A percentile compares a stretch with the other conserved stretches of the same genome.
Conservation (phyloP, 352 stramenopile genomes). For the Pythium aquatile region DNA sequence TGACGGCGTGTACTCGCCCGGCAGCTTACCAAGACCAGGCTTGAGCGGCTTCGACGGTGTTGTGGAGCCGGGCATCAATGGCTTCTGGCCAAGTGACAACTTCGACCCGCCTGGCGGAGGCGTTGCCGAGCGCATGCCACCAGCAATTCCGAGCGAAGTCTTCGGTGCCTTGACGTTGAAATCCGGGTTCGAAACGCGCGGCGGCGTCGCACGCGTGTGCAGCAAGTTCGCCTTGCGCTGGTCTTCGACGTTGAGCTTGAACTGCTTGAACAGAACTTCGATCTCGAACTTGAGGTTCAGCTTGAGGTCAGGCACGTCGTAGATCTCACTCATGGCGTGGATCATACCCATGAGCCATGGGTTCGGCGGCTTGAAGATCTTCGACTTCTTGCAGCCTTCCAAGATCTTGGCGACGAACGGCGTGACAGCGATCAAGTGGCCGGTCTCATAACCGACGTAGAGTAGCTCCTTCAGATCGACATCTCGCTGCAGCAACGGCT, state of each 20-base stretch:
- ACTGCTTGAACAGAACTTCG: conserved; percentile 98
- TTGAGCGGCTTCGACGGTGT: conserved; percentile 63
- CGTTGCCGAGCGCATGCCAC: conserved; percentile 44
- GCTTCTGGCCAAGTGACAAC: conserved; percentile 31
- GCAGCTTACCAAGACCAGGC: conserved; percentile 32
- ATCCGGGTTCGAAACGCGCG: conserved; percentile 96
- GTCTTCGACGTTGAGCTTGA: conserved; percentile 97
- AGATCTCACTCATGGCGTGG: conserved; percentile 96
- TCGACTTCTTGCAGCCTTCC: conserved; percentile 96
- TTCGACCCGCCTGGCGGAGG: conserved; percentile 52
- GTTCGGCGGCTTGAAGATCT: conserved; percentile 98
- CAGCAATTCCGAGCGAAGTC: conserved; percentile 16
- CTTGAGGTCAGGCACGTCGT: conserved; percentile 99
- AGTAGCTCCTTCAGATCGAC: conserved; percentile 98
- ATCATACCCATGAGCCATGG: conserved; percentile 99
- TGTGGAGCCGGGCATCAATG: conserved; percentile 24
- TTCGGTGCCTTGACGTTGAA: conserved; percentile 96
- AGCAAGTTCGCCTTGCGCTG: conserved; percentile 92
- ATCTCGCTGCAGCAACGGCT: conserved; percentile 96
- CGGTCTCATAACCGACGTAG: conserved; percentile 94
- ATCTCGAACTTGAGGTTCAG: conserved; percentile 99
- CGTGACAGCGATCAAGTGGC: conserved; percentile 97
- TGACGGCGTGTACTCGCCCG: conserved; percentile 46
- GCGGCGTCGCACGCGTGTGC: conserved; percentile 85
- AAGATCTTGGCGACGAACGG: conserved; percentile 99